Percentiles rank a stretch among this genome's conserved stretches.
phyloP scores from a whole-genome alignment of 2,329 filamentous ascomycete species.

The Alternaria consortialis region DNA sequence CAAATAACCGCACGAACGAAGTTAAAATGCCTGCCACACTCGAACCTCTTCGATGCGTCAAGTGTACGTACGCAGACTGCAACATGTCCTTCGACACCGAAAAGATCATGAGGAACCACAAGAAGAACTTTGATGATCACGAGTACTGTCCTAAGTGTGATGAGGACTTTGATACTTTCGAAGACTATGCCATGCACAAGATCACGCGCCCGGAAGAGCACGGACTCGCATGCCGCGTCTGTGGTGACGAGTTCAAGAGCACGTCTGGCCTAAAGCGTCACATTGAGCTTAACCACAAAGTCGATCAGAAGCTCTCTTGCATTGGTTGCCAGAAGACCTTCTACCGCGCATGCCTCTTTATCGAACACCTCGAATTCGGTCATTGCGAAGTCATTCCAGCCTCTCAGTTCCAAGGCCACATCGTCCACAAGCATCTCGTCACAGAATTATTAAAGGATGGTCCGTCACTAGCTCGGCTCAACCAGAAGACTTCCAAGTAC shows the following conservation, averaged over 20 bases:
- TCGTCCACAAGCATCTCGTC: conserved; percentile 61
- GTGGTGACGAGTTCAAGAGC: conserved; percentile 65
- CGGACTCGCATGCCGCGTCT: conserved; percentile 65
- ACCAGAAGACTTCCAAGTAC: conserved; percentile 41
- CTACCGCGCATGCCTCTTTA: conserved; percentile 57
- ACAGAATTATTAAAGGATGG: conserved; percentile 41
- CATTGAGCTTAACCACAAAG: conserved; percentile 59
- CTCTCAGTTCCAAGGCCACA: conserved; percentile 57
- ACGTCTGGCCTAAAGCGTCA: conserved; percentile 62
- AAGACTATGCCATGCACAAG: conserved; percentile 60
- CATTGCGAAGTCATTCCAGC: conserved; percentile 57
- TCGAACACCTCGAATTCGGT: conserved; percentile 64
- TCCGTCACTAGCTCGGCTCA: conserved; percentile 31
- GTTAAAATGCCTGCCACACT: conserved; percentile 37
- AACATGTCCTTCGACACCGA: conserved; percentile 55
- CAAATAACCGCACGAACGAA: background rate
- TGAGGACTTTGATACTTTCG: conserved; percentile 56
- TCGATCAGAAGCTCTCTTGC: conserved; percentile 62
- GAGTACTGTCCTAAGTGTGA: conserved; percentile 59
- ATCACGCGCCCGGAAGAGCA: conserved; percentile 45
- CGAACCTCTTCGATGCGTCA: conserved; percentile 33
- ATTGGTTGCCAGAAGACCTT: conserved; percentile 62
- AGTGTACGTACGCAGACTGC: conserved; percentile 60
- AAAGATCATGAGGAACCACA: conserved; percentile 62
- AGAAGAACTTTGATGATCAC: conserved; percentile 55